phyloP scores from a whole-genome alignment of 257 asterid species.

The Nicotiana noctiflora region DNA sequence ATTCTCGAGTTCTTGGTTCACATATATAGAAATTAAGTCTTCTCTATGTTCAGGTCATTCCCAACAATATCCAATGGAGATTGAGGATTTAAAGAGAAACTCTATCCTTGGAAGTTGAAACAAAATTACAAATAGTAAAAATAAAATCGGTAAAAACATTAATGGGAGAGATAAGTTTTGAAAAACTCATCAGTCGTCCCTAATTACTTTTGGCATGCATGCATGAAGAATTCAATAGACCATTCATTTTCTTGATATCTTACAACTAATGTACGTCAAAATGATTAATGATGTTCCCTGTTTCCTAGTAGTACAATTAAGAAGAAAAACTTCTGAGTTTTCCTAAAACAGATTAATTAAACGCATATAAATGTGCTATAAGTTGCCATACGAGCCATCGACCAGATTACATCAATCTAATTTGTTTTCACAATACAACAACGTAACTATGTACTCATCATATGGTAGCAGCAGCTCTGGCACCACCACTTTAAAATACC shows the following conservation, averaged over 20 bases:
- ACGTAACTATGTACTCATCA: neutral
- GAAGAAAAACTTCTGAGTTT: neutral
- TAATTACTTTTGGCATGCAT: neutral
- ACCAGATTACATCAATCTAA: neutral
- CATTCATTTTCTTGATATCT: neutral
- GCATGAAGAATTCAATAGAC: neutral
- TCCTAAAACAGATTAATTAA: neutral
- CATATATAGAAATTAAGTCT: too few relatives aligned
- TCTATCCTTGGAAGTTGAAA: too few relatives aligned
- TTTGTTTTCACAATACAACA: neutral
- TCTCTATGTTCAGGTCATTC: too few relatives aligned
- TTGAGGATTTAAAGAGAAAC: too few relatives aligned
- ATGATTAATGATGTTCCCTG: too few relatives aligned
- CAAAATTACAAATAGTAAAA: too few relatives aligned
- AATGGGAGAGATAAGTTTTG: neutral
- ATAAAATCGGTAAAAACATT: too few relatives aligned
- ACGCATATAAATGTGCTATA: neutral
- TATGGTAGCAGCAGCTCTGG: neutral
- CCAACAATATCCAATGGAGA: too few relatives aligned
- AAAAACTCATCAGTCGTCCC: neutral
- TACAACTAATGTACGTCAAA: neutral
- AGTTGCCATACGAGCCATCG: too few relatives aligned
- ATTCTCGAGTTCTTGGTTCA: too few relatives aligned
- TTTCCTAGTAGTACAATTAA: too few relatives aligned
- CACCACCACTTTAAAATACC: slow-evolving; percentile 25